phyloP scores from a whole-genome alignment of 345 rosid genomes.

The Cardamine resedifolia region DNA sequence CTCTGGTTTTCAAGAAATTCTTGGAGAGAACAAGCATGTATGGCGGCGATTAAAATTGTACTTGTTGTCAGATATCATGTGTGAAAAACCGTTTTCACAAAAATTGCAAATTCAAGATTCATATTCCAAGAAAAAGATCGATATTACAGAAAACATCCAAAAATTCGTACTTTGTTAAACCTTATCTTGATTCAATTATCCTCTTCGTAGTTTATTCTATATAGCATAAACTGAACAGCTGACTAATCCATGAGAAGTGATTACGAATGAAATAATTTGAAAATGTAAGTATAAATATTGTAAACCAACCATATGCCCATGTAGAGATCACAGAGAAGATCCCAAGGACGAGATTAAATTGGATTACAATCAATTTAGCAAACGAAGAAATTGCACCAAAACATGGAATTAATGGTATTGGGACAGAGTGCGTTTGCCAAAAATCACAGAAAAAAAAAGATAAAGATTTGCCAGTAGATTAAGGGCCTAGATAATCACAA shows the following conservation, averaged over 20 bases:
- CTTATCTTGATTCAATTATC: too few species aligned
- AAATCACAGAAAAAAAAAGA: not conserved
- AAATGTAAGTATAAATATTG: not conserved
- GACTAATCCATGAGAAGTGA: not conserved
- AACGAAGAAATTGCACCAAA: conserved; percentile 45
- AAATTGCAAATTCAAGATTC: too few species aligned
- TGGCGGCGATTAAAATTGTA: too few species aligned
- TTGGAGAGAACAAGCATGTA: too few species aligned
- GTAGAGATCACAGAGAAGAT: not conserved
- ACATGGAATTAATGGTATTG: conserved; percentile 37
- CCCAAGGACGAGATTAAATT: conserved; percentile 1
- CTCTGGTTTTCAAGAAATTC: too few species aligned
- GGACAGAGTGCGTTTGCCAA: conserved; percentile 43
- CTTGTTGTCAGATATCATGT: too few species aligned
- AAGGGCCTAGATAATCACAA: conserved; percentile 41
- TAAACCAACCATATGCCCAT: conserved; percentile 16
- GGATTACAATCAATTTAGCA: conserved; percentile 29
- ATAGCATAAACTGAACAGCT: not conserved
- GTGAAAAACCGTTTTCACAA: too few species aligned
- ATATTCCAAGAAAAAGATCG: too few species aligned
- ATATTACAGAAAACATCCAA: too few species aligned
- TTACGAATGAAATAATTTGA: not conserved
- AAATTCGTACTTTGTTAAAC: not conserved
- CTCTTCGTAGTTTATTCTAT: not conserved
- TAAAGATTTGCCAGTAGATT: conserved; percentile 32